A percentile compares a stretch with the other conserved stretches of the same genome.
Evolutionary conservation across 257 asterid genomes (phyloP).

Genomic region (Coffea canephora): DNA sequence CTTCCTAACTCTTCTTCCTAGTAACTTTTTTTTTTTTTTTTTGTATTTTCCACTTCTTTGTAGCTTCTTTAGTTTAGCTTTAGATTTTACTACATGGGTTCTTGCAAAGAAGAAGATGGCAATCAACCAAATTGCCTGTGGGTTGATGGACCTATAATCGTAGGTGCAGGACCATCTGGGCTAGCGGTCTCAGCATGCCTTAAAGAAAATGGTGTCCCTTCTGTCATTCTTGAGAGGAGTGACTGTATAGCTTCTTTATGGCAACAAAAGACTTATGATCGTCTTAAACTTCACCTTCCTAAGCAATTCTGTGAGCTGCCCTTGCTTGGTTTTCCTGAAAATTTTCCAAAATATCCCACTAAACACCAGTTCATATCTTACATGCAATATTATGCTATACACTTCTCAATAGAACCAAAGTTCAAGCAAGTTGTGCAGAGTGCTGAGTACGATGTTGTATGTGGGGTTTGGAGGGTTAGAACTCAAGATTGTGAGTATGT

Average conservation of each 20-base stretch:
- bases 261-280: conserved; percentile 71
- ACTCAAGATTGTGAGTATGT: conserved; percentile 36
- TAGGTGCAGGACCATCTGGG: conserved; percentile 96
- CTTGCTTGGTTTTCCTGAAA: conserved; percentile 43
- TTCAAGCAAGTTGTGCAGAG: conserved; percentile 45
- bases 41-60: background rate
- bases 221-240: conserved; percentile 66
- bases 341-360: conserved; percentile 74
- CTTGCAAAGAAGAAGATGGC: conserved; percentile 28
- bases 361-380: conserved; percentile 66
- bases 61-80: background rate
- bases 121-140: conserved; percentile 16
- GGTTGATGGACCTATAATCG: conserved; percentile 61
- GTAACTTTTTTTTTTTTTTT: background rate
- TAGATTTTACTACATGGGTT: conserved; percentile 33
- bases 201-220: conserved; percentile 49
- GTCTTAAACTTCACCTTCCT: conserved; percentile 86
- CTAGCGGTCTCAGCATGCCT: conserved; percentile 92
- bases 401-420: conserved; percentile 46
- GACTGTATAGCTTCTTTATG: conserved; percentile 81
- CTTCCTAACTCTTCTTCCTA: background rate
- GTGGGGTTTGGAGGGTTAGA: conserved; percentile 54
- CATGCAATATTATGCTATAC: conserved; percentile 59
- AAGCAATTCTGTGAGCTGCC: conserved; percentile 77
- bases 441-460: conserved; percentile 40